Percentiles rank a stretch among this genome's conserved stretches.
These are phyloP conservation scores for Scedosporium boydii DNA, from an alignment of 2,329 filamentous ascomycete genomes.

Conservation along the genomic window DNA sequence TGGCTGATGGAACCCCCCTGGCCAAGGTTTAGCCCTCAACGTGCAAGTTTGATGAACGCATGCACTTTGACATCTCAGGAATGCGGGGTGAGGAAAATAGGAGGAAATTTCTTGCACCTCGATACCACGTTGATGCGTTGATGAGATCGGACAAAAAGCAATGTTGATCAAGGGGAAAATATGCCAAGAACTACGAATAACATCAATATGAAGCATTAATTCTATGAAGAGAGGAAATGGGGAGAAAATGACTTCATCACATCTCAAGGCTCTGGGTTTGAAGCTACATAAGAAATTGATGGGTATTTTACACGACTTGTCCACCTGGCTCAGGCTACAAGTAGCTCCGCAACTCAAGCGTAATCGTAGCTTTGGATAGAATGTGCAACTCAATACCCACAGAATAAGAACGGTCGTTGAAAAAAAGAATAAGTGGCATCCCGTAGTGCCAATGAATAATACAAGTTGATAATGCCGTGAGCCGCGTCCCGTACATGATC, in stretches of 20 bases:
- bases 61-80: background rate
- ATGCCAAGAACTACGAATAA: too few species aligned
- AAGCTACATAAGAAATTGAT: too few species aligned
- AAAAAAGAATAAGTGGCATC: background rate
- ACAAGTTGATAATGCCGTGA: background rate
- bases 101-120: background rate
- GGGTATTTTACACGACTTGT: too few species aligned
- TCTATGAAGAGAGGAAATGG: too few species aligned
- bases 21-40: background rate
- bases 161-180: background rate
- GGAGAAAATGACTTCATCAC: too few species aligned
- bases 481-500: background rate
- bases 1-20: background rate
- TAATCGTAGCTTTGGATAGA: too few species aligned
- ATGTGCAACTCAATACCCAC: too few species aligned
- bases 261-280: too few species aligned
- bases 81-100: background rate
- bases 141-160: background rate
- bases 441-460: background rate
- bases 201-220: too few species aligned
- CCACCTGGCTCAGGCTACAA: too few species aligned
- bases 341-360: too few species aligned
- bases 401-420: background rate
- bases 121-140: background rate
- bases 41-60: background rate